Evolutionary conservation across 495 filamentous ascomycete species (phyloP).

Genomic region (Diplogelasinospora grovesii): DNA sequence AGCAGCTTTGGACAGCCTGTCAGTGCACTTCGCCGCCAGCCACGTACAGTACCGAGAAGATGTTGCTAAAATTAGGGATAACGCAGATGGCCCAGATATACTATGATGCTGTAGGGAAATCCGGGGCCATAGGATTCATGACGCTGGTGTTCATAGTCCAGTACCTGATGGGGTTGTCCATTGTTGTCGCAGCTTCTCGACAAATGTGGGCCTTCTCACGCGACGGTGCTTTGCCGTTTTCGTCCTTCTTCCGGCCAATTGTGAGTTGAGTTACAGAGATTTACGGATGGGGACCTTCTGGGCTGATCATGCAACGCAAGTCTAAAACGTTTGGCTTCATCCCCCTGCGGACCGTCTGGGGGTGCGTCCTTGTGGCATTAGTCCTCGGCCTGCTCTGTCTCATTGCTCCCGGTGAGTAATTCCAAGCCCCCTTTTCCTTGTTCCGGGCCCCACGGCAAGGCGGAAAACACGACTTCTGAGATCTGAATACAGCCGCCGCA

Average conservation of each 20-base stretch:
- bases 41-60: too few species aligned
- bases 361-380: constrained; percentile 43
- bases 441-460: too few species aligned
- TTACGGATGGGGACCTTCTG: too few species aligned
- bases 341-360: constrained; percentile 57
- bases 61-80: too few species aligned
- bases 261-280: constrained; percentile 3
- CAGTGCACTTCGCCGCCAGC: not conserved
- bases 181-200: constrained; percentile 48
- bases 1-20: constrained; percentile 41
- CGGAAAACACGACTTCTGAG: too few species aligned
- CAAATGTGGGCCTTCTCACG: constrained; percentile 58
- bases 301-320: too few species aligned
- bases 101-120: constrained; percentile 48
- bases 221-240: constrained; percentile 48
- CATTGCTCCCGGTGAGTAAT: constrained; percentile 41
- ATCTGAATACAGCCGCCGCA: constrained; percentile 35
- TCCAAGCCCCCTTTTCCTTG: too few species aligned
- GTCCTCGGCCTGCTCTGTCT: constrained; percentile 54
- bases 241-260: constrained; percentile 49
- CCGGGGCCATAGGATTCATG: constrained; percentile 50
- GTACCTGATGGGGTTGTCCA: constrained; percentile 48
- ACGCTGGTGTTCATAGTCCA: constrained; percentile 48
- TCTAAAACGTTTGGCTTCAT: constrained; percentile 52
- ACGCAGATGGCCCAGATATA: constrained; percentile 49